phyloP scores from a whole-genome alignment of 768 basidiomycete genomes.

The Suillus alpinus region DNA sequence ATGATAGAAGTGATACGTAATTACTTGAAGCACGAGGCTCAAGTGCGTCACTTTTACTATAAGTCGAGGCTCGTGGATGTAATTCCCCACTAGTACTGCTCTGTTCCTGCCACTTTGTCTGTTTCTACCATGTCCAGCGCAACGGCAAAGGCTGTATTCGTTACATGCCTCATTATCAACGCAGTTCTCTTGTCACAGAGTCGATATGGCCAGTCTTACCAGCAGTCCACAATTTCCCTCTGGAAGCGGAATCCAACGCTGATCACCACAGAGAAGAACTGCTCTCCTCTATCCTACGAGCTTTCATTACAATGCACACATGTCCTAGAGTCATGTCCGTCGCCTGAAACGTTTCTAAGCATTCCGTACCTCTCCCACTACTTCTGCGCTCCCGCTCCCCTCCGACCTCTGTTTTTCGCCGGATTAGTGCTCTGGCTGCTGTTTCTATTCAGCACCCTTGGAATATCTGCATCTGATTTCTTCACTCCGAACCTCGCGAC shows the following conservation, averaged over 20 bases:
- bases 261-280: constrained; percentile 23
- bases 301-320: constrained; percentile 60
- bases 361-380: constrained; percentile 69
- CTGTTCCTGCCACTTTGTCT: not conserved
- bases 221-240: constrained; percentile 3
- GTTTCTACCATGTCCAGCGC: constrained; percentile 42
- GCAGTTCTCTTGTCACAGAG: constrained; percentile 65
- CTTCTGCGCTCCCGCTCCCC: constrained; percentile 57
- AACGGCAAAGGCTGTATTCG: constrained; percentile 48
- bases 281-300: constrained; percentile 59
- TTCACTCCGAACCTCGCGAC: constrained; percentile 96
- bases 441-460: constrained; percentile 94
- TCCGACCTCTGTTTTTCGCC: constrained; percentile 60
- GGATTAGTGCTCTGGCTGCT: constrained; percentile 74
- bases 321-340: constrained; percentile 55
- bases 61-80: not conserved
- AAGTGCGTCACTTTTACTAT: not conserved
- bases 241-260: constrained; percentile 10
- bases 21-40: not conserved
- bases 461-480: constrained; percentile 94
- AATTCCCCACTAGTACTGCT: not conserved
- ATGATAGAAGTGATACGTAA: not conserved
- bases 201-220: constrained; percentile 39
- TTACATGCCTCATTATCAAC: constrained; percentile 51
- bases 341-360: constrained; percentile 61